phyloP scores from a whole-genome alignment of 768 basidiomycete genomes.

The Boletus tylopilopsis region DNA sequence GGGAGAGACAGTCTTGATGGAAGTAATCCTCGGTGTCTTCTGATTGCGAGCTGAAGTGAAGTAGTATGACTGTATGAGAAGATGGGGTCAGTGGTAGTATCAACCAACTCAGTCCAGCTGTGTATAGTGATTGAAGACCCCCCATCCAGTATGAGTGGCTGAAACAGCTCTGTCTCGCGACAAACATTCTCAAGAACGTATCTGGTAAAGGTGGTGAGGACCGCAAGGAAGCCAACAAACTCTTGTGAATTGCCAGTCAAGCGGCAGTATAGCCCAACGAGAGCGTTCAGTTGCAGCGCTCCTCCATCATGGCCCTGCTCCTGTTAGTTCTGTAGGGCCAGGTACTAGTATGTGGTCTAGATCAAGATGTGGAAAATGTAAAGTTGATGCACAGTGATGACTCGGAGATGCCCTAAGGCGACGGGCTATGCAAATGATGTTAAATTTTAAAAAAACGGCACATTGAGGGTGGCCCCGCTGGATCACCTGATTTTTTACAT shows the following conservation, averaged over 20 bases:
- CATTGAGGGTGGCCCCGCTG: constrained; percentile 16
- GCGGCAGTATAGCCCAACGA: constrained; percentile 8
- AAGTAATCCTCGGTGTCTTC: not conserved
- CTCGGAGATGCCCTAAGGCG: constrained; percentile 25
- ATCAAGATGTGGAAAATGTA: constrained; percentile 37
- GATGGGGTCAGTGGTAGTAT: no score
- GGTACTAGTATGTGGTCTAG: constrained; percentile 33
- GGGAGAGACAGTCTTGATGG: not conserved
- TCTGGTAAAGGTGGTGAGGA: no score
- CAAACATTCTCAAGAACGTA: not conserved
- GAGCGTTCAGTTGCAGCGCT: constrained; percentile 33
- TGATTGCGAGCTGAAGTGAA: not conserved
- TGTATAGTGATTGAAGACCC: no score
- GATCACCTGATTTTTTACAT: constrained; percentile 12
- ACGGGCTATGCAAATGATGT: constrained; percentile 34
- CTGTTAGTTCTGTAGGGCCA: constrained; percentile 29
- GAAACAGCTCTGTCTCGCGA: not conserved
- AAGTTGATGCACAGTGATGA: constrained; percentile 21
- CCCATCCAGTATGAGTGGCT: not conserved
- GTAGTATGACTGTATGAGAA: no score
- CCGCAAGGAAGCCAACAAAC: not conserved
- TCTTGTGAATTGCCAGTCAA: not conserved
- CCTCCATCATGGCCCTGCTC: constrained; percentile 26
- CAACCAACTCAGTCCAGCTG: no score
- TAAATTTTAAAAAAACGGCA: constrained; percentile 1